A percentile compares a stretch with the other conserved stretches of the same genome.
phyloP scores from a whole-genome alignment of 2,329 filamentous ascomycete genomes.

The Gnomoniopsis smithogilvyi region DNA sequence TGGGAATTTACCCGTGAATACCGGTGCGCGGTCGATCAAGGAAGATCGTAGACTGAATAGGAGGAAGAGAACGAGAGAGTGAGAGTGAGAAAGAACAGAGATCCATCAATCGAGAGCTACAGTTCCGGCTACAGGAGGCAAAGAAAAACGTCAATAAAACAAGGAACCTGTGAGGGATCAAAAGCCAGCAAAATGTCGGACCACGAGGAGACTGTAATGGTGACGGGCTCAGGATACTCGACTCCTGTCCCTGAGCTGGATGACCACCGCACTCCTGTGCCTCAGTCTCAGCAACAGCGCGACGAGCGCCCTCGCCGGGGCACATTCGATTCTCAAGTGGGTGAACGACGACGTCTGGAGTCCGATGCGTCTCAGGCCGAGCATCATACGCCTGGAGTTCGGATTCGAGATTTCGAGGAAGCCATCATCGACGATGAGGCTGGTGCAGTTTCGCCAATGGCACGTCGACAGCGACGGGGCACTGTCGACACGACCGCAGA shows the following conservation, averaged over 20 bases:
- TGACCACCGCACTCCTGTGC: conserved; percentile 72
- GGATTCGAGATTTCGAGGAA: conserved; percentile 80
- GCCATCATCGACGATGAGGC: conserved; percentile 76
- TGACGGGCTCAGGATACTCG: conserved; percentile 62
- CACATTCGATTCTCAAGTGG: conserved; percentile 70
- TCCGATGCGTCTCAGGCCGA: conserved; percentile 33
- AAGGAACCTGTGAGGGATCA: background rate
- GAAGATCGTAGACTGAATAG: conserved; percentile 4
- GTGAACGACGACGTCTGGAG: conserved; percentile 36
- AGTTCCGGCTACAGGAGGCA: background rate
- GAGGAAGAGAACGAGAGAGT: conserved; percentile 22
- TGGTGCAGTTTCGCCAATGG: conserved; percentile 40
- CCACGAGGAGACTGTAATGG: conserved; percentile 52
- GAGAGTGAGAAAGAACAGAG: background rate
- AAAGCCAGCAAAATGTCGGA: conserved; percentile 61
- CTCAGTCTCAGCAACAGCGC: conserved; percentile 44
- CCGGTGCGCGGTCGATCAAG: conserved; percentile 11
- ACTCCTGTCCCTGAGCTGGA: conserved; percentile 79
- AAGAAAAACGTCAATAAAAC: background rate
- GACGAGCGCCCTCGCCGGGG: conserved; percentile 62
- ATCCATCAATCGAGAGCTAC: background rate
- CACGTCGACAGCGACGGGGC: conserved; percentile 48
- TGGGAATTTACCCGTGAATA: conserved; percentile 17
- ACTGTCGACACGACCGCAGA: conserved; percentile 57
- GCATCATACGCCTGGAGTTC: conserved; percentile 39